phyloP scores from a whole-genome alignment of 78 protist species.

The Dictyostelium brefeldianum region DNA sequence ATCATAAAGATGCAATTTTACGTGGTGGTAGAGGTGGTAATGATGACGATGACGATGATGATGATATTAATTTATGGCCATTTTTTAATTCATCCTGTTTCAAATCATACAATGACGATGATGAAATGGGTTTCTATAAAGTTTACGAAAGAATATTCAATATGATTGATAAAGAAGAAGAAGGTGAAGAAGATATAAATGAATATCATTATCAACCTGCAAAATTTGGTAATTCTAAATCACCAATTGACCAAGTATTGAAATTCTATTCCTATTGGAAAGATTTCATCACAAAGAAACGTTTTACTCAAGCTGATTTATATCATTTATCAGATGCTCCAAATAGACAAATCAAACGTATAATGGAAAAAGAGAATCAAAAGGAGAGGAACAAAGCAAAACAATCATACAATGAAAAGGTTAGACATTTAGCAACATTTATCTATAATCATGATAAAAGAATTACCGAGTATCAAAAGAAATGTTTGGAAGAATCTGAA shows the following conservation, averaged over 20 bases:
- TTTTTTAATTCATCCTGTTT: conserved; percentile 80
- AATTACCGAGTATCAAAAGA: conserved; percentile 30
- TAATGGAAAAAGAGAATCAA: conserved; percentile 91
- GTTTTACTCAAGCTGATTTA: conserved; percentile 80
- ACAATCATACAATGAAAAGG: conserved; percentile 46
- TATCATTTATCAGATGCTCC: conserved; percentile 87
- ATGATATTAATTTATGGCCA: conserved; percentile 83
- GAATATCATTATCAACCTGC: conserved; percentile 54
- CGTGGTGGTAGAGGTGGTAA: conserved; percentile 69
- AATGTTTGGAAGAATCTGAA: conserved; percentile 20
- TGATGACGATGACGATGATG: conserved; percentile 60
- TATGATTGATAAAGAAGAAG: conserved; percentile 76
- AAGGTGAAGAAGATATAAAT: background rate
- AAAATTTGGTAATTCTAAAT: conserved; percentile 65
- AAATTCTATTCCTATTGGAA: conserved; percentile 87
- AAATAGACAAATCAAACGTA: conserved; percentile 79
- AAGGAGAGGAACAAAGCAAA: conserved; percentile 70
- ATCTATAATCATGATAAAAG: conserved; percentile 83
- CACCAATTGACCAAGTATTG: conserved; percentile 29
- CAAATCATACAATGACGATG: conserved; percentile 54
- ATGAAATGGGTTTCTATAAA: conserved; percentile 73
- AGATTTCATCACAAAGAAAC: conserved; percentile 71
- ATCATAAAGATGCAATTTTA: conserved; percentile 81
- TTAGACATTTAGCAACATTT: conserved; percentile 76
- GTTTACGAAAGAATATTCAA: conserved; percentile 80